Evolutionary conservation across 78 protist genomes (phyloP), one percentile per base, ranked within the genome.

Genomic region (Protostelium mycophagum): DNA sequence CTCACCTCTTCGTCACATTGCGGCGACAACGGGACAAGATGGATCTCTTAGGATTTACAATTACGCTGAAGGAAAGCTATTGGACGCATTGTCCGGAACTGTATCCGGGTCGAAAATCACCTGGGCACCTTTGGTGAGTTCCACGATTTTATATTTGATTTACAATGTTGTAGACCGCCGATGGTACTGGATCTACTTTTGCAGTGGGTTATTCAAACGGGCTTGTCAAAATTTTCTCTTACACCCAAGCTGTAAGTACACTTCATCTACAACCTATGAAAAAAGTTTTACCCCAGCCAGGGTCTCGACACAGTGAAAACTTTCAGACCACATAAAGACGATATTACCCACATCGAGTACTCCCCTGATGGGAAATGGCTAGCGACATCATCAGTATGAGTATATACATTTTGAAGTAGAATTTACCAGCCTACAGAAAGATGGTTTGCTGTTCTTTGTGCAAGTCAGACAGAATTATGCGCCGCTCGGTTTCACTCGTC

Each of bases 151-250:
- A n/a, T n/a, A n/a, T n/a, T n/a, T n/a, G n/a, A 92, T 16, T 16
- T 16, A 51, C 73, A 51, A 25, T 51, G 73, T 25, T 51, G 73
- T 5, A 10, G 35, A 5, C 0, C 38, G 51, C 90, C 34, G 93
- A 93, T 83, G 1, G 37, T 0, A n/a, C n/a, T 9, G 92, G 89
- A 28, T 35, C 38, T 31, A 85, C 93, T 0, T 0, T 93, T 23
- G 86, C 63, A 0, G 94, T 84, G 28, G 97, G 92, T 34, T 91
- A 87, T 73, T 28, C 5, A n/a, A 91, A 90, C 35, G 97, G 97
- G 1, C 28, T 37, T 23, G 35, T 5, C n/a, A 0, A 36, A 28
- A 34, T 86, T n/a, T 37, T 38, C 88, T 38, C 84, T 1, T 39
- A 0, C 34, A 0, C 38, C 28, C 73, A 16, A 51, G 5, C 73